Evolutionary conservation across 2,329 filamentous ascomycete genomes (phyloP).

Genomic region (Macroventuria anomochaeta): DNA sequence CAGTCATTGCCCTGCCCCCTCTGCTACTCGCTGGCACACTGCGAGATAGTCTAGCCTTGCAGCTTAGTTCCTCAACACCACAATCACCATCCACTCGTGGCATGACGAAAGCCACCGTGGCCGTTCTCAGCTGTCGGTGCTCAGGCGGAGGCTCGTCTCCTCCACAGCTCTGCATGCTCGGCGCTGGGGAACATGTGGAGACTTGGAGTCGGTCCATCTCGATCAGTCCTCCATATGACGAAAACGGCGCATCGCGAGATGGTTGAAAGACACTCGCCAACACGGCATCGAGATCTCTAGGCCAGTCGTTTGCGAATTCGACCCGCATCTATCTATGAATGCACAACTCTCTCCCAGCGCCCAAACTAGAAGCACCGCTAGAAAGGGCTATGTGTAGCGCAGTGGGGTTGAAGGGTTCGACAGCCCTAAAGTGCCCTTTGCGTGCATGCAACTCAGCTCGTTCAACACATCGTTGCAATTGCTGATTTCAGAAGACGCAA

Average conservation of each 20-base stretch:
- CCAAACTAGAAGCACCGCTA: constrained; percentile 10
- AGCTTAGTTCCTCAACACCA: constrained; percentile 39
- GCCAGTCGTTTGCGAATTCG: background rate
- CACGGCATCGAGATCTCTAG: background rate
- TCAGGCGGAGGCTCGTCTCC: background rate
- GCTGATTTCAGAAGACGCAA: background rate
- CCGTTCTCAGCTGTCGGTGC: constrained; percentile 8
- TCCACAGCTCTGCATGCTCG: constrained; percentile 6
- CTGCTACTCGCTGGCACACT: constrained; percentile 20
- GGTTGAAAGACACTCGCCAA: constrained; percentile 4
- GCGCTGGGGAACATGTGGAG: constrained; percentile 25
- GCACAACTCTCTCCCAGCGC: constrained; percentile 5
- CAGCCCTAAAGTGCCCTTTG: constrained; percentile 1
- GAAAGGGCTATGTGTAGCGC: constrained; percentile 3
- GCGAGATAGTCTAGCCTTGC: constrained; percentile 26
- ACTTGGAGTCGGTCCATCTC: background rate
- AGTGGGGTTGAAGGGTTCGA: constrained; percentile 18
- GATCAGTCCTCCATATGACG: constrained; percentile 8
- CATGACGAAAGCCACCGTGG: constrained; percentile 21
- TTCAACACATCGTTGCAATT: constrained; percentile 2
- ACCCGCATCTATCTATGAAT: background rate
- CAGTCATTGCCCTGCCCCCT: background rate
- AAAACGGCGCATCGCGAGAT: constrained; percentile 5
- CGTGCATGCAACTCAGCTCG: constrained; percentile 1
- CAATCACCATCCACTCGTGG: constrained; percentile 13